phyloP scores from a whole-genome alignment of 2,329 filamentous ascomycete genomes.

The Apiospora malaysiana region DNA sequence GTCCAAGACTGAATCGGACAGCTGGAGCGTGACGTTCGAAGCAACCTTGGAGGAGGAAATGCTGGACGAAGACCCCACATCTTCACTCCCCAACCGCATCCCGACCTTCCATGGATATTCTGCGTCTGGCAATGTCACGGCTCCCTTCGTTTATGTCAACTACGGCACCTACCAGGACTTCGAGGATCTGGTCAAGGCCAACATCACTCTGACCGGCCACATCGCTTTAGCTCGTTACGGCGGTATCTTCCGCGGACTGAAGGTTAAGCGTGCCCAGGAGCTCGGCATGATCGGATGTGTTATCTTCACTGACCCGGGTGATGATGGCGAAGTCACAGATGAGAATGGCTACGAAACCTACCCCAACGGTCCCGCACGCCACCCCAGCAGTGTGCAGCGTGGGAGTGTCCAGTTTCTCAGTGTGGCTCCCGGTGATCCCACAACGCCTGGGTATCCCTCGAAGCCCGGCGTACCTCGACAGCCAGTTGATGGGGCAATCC shows the following conservation, averaged over 20 bases:
- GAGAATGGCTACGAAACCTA: conserved; percentile 81
- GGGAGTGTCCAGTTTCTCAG: conserved; percentile 86
- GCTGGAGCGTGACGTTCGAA: conserved; percentile 73
- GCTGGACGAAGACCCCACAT: conserved; percentile 82
- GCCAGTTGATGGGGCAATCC: conserved; percentile 72
- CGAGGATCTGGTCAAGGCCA: conserved; percentile 77
- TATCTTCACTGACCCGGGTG: conserved; percentile 87
- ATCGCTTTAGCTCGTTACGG: conserved; percentile 90
- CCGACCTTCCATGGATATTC: conserved; percentile 97
- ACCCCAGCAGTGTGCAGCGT: conserved; percentile 88
- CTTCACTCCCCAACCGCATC: conserved; percentile 71
- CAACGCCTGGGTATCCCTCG: conserved; percentile 91
- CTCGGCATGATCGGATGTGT: conserved; percentile 86
- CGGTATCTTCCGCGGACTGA: conserved; percentile 84
- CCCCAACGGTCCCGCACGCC: conserved; percentile 83
- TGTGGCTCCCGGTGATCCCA: conserved; percentile 75
- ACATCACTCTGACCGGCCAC: conserved; percentile 79
- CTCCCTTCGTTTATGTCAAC: conserved; percentile 85
- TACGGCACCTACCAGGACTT: conserved; percentile 89
- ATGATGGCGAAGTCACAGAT: conserved; percentile 83
- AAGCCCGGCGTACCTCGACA: conserved; percentile 84
- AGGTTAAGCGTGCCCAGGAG: conserved; percentile 91
- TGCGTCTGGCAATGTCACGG: conserved; percentile 89
- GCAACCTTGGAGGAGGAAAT: conserved; percentile 85
- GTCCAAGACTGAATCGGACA: conserved; percentile 39